Base-by-base conservation (phyloP, 202 grass and related monocot genomes). In the Schoenoplectus triqueter region DNA sequence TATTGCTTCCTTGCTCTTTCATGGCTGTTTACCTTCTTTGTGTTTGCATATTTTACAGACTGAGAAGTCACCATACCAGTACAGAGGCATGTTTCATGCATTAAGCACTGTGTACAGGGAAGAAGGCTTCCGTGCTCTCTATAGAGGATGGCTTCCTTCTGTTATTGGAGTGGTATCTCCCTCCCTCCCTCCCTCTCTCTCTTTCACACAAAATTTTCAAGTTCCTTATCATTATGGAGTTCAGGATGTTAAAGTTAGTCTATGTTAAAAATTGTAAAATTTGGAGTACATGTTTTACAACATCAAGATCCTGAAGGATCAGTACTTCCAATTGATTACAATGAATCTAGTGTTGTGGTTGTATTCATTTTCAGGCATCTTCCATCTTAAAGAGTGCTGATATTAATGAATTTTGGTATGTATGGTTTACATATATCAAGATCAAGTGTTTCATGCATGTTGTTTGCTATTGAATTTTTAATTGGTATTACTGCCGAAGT, bases 91-190 rank as follows among this genome's bases (percentile, higher is more conserved):
- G 93, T 90, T 99, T 89, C 93, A 99, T 86, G 96, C 96, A 55
- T 85, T 99, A 72, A 84, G 96, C 50, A 92, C 96, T 19, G 96
- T 99, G 15, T 95, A 99, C 82, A 88, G 93, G 40, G 91, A 99
- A 92, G 96, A 99, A 92, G 96, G 96, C 45, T 95, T 99, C 31
- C 91, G 93, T 83, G 96, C 96, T 88, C 73, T 99, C 46, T 99
- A 99, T 79, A 95, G 85, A 91, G 96, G 96, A 56, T 99, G 96
- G 93, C 93, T 99, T 92, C 96, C 96, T 86, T 99, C 96, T 81
- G 96, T 99, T 8, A 99, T 99, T 7, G 96, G 96, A 93, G 96
- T 99, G 85, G 96, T 99, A 94, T 31, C 31, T 31, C 31, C 31
- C 31, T 31, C 31, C 31, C 31, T 31, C 31, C 31, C 31, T 31